phyloP scores from a whole-genome alignment of 1,139 yeast species.

The Pichia sp. region DNA sequence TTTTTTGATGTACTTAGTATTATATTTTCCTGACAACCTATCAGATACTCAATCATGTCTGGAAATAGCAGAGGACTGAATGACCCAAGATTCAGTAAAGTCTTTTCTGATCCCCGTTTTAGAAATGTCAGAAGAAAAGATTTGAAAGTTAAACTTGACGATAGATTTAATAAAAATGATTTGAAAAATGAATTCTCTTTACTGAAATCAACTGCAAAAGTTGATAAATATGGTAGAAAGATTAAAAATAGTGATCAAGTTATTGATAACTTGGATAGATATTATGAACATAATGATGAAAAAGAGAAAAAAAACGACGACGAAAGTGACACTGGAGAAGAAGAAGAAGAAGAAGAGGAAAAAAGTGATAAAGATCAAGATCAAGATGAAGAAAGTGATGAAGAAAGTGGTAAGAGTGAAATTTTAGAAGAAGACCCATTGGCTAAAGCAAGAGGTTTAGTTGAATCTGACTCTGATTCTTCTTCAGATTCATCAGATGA shows the following conservation, averaged over 20 bases:
- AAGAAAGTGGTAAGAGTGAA: constrained; percentile 35
- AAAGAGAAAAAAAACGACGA: constrained; percentile 27
- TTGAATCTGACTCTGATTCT: constrained; percentile 32
- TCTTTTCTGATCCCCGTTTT: constrained; percentile 86
- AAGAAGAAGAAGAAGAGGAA: constrained; percentile 6
- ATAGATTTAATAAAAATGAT: constrained; percentile 74
- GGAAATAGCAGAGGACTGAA: constrained; percentile 24
- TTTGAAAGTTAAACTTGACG: constrained; percentile 74
- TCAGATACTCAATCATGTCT: not conserved
- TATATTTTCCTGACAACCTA: not conserved
- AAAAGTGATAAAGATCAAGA: constrained; percentile 23
- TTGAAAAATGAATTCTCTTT: constrained; percentile 36
- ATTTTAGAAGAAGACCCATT: constrained; percentile 37
- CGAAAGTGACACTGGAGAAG: constrained; percentile 11
- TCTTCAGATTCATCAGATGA: constrained; percentile 31
- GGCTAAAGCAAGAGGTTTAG: constrained; percentile 55
- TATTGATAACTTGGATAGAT: constrained; percentile 38
- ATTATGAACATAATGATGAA: constrained; percentile 51
- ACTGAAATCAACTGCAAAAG: constrained; percentile 51
- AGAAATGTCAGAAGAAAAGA: constrained; percentile 64
- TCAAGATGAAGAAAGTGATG: constrained; percentile 13
- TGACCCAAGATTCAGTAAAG: constrained; percentile 73
- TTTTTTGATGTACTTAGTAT: not conserved
- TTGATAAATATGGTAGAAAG: constrained; percentile 84
- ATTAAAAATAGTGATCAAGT: constrained; percentile 35